These are phyloP conservation scores for Diaporthe longicolla DNA, from an alignment of 2,329 filamentous ascomycete genomes.

Conservation along the genomic window DNA sequence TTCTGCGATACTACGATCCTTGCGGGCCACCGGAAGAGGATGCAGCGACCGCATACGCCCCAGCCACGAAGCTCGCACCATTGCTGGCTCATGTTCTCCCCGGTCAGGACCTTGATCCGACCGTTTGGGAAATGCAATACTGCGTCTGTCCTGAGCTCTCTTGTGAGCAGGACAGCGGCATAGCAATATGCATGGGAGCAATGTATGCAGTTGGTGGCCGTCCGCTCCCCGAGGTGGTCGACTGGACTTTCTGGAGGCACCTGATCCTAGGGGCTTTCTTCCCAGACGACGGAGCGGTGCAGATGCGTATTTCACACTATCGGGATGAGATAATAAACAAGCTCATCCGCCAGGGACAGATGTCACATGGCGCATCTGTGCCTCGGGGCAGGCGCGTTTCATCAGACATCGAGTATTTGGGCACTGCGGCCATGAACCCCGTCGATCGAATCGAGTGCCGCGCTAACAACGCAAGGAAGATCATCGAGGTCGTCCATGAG, in stretches of 20 bases:
- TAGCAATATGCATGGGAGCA: conserved; percentile 25
- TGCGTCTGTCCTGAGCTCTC: conserved; percentile 25
- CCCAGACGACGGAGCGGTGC: not conserved
- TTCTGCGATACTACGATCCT: conserved; percentile 21
- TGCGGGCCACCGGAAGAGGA: conserved; percentile 10
- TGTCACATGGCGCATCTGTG: not conserved
- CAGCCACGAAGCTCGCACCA: not conserved
- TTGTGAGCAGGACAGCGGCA: conserved; percentile 11
- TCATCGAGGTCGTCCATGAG: conserved; percentile 20
- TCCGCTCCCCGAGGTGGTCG: conserved; percentile 5
- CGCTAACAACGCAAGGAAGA: conserved; percentile 22
- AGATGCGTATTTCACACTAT: conserved; percentile 13
- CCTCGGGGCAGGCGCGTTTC: not conserved
- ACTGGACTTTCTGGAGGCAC: conserved; percentile 34
- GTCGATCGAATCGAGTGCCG: conserved; percentile 30
- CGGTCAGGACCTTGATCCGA: not conserved
- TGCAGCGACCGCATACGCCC: not conserved
- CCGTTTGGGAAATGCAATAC: conserved; percentile 19
- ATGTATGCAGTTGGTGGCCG: conserved; percentile 30
- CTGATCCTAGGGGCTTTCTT: conserved; percentile 26
- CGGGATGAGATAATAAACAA: conserved; percentile 1
- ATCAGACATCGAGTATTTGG: conserved; percentile 23
- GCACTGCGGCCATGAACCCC: conserved; percentile 22
- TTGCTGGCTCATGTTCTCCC: conserved; percentile 12
- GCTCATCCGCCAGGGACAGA: conserved; percentile 35